A percentile compares a stretch with the other conserved stretches of the same genome.
phyloP scores from a whole-genome alignment of 2,329 filamentous ascomycete species.

The Westerdykella aurantiaca region DNA sequence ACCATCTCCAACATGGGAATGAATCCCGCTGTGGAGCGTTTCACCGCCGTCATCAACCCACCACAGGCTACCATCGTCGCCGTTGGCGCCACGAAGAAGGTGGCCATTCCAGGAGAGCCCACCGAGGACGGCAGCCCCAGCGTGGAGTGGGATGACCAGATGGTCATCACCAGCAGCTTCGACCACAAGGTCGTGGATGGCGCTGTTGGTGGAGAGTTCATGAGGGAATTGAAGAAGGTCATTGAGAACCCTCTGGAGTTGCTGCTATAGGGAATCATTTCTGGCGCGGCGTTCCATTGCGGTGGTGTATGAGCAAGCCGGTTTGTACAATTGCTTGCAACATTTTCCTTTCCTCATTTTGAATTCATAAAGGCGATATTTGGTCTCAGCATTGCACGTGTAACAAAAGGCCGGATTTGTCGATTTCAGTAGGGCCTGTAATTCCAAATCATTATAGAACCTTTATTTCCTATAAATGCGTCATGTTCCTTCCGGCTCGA shows the following conservation, averaged over 20 bases:
- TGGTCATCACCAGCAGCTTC: slow-evolving; percentile 89
- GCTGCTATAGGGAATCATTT: slow-evolving; percentile 58
- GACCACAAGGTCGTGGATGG: slow-evolving; percentile 99
- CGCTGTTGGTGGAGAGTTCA: slow-evolving; percentile 92
- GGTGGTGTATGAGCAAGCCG: slow-evolving; percentile 14
- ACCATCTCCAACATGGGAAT: slow-evolving; percentile 99
- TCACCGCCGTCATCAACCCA: slow-evolving; percentile 98
- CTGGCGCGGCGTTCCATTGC: slow-evolving; percentile 13
- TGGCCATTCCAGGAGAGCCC: slow-evolving; percentile 75
- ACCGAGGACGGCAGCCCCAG: slow-evolving; percentile 66
- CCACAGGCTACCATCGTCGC: slow-evolving; percentile 94
- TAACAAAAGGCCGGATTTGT: slow-evolving; percentile 9
- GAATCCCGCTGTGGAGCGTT: slow-evolving; percentile 93
- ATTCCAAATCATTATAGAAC: slow-evolving; percentile 2
- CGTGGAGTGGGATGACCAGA: slow-evolving; percentile 95
- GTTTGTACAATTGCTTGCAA: slow-evolving; percentile 29
- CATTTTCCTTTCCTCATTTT: slow-evolving; percentile 11
- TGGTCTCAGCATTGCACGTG: slow-evolving; percentile 6
- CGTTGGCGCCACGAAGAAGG: slow-evolving; percentile 92
- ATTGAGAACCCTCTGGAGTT: slow-evolving; percentile 96
- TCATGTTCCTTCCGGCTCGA: too few relatives aligned
- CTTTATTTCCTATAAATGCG: too few relatives aligned
- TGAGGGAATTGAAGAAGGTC: slow-evolving; percentile 93
- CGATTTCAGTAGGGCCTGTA: slow-evolving; percentile 1
- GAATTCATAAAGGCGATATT: slow-evolving; percentile 1